These are phyloP conservation scores for Schwanniomyces etchellsii DNA, from an alignment of 1,139 yeast genomes.

Conservation along the genomic window DNA sequence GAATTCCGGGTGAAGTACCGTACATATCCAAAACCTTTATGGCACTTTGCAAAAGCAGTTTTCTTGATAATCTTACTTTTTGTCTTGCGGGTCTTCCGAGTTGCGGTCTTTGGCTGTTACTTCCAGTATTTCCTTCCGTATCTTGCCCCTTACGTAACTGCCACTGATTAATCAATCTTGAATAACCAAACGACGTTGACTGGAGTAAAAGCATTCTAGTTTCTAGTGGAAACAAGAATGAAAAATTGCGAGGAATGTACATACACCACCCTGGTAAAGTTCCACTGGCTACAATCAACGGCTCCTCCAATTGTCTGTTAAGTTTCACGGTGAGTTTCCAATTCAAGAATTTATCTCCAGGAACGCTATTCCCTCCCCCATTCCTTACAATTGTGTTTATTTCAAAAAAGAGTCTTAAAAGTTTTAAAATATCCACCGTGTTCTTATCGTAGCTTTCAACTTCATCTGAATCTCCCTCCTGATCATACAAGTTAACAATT, in stretches of 20 bases:
- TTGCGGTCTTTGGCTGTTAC: constrained; percentile 10
- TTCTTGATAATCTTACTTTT: constrained; percentile 74
- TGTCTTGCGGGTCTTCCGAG: constrained; percentile 78
- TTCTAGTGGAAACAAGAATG: constrained; percentile 82
- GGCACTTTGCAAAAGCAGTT: constrained; percentile 70
- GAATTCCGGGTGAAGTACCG: constrained; percentile 72
- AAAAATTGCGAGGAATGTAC: constrained; percentile 62
- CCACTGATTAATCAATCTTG: constrained; percentile 80
- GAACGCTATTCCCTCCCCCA: constrained; percentile 13
- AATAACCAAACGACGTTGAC: constrained; percentile 88
- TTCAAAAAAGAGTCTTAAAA: constrained; percentile 49
- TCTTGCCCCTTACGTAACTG: constrained; percentile 48
- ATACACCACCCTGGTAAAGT: constrained; percentile 84
- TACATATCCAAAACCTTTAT: constrained; percentile 70
- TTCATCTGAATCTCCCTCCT: constrained; percentile 16
- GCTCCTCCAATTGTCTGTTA: constrained; percentile 85
- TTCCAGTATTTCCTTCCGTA: constrained; percentile 16
- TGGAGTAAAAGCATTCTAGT: constrained; percentile 75
- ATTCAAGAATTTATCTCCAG: constrained; percentile 55
- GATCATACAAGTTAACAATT: constrained; percentile 4
- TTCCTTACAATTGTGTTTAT: constrained; percentile 27
- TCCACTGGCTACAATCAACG: constrained; percentile 82
- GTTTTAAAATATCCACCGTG: constrained; percentile 46
- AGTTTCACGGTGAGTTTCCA: constrained; percentile 84
- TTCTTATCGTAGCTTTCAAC: constrained; percentile 37